phyloP scores from a whole-genome alignment of 805 yeast species.

The Saccharomycopsis capsularis region DNA sequence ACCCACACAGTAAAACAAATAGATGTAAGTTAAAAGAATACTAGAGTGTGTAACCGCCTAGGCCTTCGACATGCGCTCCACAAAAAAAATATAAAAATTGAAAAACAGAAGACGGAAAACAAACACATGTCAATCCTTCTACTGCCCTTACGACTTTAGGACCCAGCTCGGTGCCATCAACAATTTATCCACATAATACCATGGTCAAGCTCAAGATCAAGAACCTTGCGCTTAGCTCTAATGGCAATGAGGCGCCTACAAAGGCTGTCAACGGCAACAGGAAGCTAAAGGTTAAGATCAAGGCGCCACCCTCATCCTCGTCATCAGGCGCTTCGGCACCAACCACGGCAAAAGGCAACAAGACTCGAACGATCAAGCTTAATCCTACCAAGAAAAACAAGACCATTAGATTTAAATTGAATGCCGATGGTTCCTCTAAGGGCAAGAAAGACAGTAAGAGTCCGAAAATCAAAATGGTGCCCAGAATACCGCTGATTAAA shows the following conservation, averaged over 20 bases:
- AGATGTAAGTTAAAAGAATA: too few relatives aligned
- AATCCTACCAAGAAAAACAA: conserved; percentile 6
- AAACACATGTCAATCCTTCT: too few relatives aligned
- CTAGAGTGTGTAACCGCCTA: too few relatives aligned
- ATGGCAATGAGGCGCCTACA: not conserved
- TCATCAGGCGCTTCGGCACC: conserved; percentile 23
- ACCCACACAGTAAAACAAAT: too few relatives aligned
- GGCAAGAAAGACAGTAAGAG: not conserved
- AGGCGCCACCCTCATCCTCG: conserved; percentile 32
- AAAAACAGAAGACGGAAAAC: too few relatives aligned
- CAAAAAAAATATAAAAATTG: too few relatives aligned
- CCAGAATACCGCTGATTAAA: conserved; percentile 28
- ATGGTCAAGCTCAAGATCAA: too few relatives aligned
- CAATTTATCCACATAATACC: too few relatives aligned
- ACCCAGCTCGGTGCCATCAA: too few relatives aligned
- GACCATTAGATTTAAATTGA: conserved; percentile 12
- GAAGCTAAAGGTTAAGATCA: conserved; percentile 33
- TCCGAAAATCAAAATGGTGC: conserved; percentile 47
- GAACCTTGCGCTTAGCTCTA: not conserved
- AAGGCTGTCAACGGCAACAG: conserved; percentile 16
- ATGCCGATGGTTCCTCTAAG: not conserved
- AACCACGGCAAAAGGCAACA: conserved; percentile 19
- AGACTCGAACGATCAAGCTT: not conserved
- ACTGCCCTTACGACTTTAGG: too few relatives aligned
- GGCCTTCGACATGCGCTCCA: too few relatives aligned